Percentiles rank a stretch among this genome's conserved stretches.
phyloP scores from a whole-genome alignment of 257 asterid species.

The Plantago elongata region DNA sequence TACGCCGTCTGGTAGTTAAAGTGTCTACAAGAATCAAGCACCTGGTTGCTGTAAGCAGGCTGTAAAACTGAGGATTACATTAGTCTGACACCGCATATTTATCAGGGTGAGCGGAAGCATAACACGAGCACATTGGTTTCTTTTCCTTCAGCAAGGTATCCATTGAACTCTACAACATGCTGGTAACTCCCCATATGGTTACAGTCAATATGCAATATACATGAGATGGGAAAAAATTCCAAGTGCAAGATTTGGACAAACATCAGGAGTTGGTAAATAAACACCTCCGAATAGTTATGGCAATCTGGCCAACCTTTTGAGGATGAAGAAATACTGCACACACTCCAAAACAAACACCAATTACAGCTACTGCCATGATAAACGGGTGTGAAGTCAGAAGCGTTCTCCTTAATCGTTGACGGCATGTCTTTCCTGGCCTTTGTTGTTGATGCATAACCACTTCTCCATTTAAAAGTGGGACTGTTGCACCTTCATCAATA shows the following conservation, averaged over 20 bases:
- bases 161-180: too few relatives aligned
- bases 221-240: neutral
- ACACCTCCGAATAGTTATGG: slow-evolving; percentile 60
- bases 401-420: slow-evolving; percentile 26
- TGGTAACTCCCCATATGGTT: too few relatives aligned
- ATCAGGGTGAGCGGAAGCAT: too few relatives aligned
- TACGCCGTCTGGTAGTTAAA: too few relatives aligned
- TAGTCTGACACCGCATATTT: too few relatives aligned
- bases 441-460: slow-evolving; percentile 41
- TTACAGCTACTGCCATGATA: slow-evolving; percentile 32
- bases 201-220: slow-evolving; percentile 3
- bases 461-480: slow-evolving; percentile 56
- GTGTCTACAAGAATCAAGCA: too few relatives aligned
- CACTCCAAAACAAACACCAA: slow-evolving; percentile 64
- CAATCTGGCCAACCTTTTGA: slow-evolving; percentile 39
- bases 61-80: too few relatives aligned
- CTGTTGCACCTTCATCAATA: slow-evolving; percentile 25
- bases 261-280: slow-evolving; percentile 35
- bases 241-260: neutral
- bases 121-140: too few relatives aligned
- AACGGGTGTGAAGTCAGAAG: slow-evolving; percentile 43
- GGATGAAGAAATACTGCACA: slow-evolving; percentile 72
- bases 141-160: too few relatives aligned
- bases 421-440: slow-evolving; percentile 33
- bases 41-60: too few relatives aligned